Conservation (phyloP, 257 asterid genomes). For the Solanum medicagineum region DNA sequence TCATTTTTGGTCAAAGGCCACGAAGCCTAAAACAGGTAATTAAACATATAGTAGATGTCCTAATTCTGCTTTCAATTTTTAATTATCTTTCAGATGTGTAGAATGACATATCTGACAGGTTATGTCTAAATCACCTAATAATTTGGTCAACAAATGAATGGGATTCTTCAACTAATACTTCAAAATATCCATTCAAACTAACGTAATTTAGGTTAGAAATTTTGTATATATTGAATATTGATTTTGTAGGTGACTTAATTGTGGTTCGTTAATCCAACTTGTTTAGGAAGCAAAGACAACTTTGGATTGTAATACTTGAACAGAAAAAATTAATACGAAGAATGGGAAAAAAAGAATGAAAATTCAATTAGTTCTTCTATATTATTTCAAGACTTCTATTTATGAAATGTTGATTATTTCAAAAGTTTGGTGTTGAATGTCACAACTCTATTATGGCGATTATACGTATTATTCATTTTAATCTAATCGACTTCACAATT, state of each 20-base stretch:
- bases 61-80: not conserved
- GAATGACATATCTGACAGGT: not conserved
- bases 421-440: not conserved
- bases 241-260: not conserved
- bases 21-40: not conserved
- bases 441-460: not conserved
- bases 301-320: not conserved
- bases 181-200: not conserved
- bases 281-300: not conserved
- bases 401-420: not conserved
- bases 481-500: not conserved
- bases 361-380: not conserved
- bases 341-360: not conserved
- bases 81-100: not conserved
- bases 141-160: conserved; percentile 33
- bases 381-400: not conserved
- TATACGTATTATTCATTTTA: not conserved
- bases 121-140: conserved; percentile 10
- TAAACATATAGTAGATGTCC: not conserved
- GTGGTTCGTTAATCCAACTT: not conserved
- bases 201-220: not conserved
- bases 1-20: not conserved
- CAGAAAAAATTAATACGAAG: not conserved
- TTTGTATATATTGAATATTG: not conserved
- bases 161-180: conserved; percentile 12